A percentile compares a stretch with the other conserved stretches of the same genome.
Conservation (phyloP, 1,139 yeast species). For the Lodderomyces jiufengensis region DNA sequence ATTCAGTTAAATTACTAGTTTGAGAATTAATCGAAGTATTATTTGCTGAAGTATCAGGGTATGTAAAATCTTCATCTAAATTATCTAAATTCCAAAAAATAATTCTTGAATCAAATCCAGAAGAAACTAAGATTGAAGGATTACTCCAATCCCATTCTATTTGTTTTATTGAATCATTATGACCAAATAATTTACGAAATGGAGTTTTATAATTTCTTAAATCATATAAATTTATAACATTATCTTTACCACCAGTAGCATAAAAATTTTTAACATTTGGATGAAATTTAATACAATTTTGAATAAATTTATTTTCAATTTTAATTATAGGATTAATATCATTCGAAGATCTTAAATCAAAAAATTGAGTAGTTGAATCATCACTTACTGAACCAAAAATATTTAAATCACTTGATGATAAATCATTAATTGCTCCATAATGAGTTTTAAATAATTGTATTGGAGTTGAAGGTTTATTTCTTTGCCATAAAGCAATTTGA, state of each 20-base stretch:
- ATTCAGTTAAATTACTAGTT: conserved; percentile 4
- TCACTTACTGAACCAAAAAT: conserved; percentile 73
- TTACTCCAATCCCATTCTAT: conserved; percentile 38
- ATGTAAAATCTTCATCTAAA: conserved; percentile 42
- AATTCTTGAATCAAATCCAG: conserved; percentile 50
- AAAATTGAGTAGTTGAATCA: conserved; percentile 62
- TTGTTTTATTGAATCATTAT: conserved; percentile 40
- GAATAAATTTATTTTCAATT: conserved; percentile 42
- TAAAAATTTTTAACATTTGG: conserved; percentile 41
- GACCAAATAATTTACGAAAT: conserved; percentile 49
- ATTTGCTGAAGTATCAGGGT: conserved; percentile 24
- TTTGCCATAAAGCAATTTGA: conserved; percentile 70
- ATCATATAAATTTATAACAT: conserved; percentile 48
- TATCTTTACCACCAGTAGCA: conserved; percentile 55
- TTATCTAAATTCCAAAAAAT: conserved; percentile 49
- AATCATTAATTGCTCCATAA: conserved; percentile 50
- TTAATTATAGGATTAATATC: conserved; percentile 40
- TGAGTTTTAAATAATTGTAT: conserved; percentile 44
- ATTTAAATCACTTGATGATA: conserved; percentile 49
- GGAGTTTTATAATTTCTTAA: conserved; percentile 47
- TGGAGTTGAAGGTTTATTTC: conserved; percentile 41
- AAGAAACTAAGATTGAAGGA: conserved; percentile 38
- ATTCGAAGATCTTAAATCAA: conserved; percentile 51
- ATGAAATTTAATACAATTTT: conserved; percentile 49
- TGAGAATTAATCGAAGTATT: conserved; percentile 1